phyloP scores from a whole-genome alignment of 2,329 filamentous ascomycete species.

The Epichloe coenophiala region DNA sequence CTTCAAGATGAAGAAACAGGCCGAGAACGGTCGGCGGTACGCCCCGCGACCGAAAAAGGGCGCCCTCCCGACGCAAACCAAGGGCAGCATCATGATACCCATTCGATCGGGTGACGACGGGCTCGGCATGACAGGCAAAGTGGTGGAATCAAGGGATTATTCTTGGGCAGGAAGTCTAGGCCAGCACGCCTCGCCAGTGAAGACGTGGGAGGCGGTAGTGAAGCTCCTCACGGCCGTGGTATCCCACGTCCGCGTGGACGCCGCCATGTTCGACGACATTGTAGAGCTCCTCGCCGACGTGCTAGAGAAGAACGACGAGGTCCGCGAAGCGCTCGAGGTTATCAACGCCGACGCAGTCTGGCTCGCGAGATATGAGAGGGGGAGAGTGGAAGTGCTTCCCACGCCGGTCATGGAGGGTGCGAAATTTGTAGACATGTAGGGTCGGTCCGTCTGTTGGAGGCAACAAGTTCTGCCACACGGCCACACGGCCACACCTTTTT shows the following conservation, averaged over 20 bases:
- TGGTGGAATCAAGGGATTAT: conserved; percentile 3
- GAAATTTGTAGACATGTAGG: conserved; percentile 21
- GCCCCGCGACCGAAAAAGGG: background rate
- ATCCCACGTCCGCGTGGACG: conserved; percentile 48
- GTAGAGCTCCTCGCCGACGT: conserved; percentile 45
- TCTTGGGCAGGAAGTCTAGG: conserved; percentile 29
- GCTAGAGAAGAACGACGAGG: conserved; percentile 30
- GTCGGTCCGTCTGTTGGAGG: too few relatives aligned
- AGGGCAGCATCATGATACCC: conserved; percentile 20
- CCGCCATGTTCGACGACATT: conserved; percentile 59
- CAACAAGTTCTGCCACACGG: too few relatives aligned
- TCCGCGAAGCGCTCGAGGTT: conserved; percentile 44
- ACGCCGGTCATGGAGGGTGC: conserved; percentile 30
- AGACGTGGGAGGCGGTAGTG: conserved; percentile 51
- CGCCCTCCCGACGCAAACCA: background rate
- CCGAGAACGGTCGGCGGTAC: conserved; percentile 11
- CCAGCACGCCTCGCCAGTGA: conserved; percentile 45
- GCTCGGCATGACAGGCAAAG: conserved; percentile 8
- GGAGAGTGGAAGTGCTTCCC: conserved; percentile 24
- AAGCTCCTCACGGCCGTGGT: conserved; percentile 47
- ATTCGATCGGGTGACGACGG: conserved; percentile 12
- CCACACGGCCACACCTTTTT: too few relatives aligned
- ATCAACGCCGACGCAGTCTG: conserved; percentile 68
- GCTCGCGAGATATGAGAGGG: conserved; percentile 42
- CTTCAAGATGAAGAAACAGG: conserved; percentile 27